Evolutionary conservation across 306 rosid genomes (phyloP).

Genomic region (Inga oerstediana): DNA sequence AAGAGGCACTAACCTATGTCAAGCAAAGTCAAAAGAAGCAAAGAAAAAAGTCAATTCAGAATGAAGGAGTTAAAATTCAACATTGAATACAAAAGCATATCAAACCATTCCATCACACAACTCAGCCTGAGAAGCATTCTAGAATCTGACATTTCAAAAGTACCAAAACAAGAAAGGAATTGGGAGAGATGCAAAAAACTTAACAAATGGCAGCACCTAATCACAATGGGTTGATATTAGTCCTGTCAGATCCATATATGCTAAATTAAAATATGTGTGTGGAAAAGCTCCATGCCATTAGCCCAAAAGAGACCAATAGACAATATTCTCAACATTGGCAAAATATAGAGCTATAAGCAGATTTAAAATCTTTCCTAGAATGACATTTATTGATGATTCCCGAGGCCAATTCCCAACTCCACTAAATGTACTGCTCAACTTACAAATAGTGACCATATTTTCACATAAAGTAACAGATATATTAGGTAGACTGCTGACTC

Average conservation of each 20-base stretch:
- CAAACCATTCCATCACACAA: slow-evolving; percentile 18
- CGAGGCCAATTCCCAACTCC: neutral
- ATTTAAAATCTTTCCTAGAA: neutral
- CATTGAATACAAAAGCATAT: slow-evolving; percentile 14
- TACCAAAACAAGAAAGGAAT: neutral
- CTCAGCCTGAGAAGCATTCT: slow-evolving; percentile 16
- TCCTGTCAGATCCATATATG: slow-evolving; percentile 22
- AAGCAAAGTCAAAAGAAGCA: slow-evolving; percentile 47
- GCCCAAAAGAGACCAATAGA: neutral
- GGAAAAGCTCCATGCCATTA: neutral
- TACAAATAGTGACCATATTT: neutral
- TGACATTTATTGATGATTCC: neutral
- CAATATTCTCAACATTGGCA: neutral
- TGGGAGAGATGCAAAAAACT: neutral
- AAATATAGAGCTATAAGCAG: slow-evolving; percentile 1
- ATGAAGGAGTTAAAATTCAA: slow-evolving; percentile 5
- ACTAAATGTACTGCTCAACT: neutral
- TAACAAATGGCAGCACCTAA: slow-evolving; percentile 15
- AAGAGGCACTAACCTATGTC: slow-evolving; percentile 85
- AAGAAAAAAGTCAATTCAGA: slow-evolving; percentile 27
- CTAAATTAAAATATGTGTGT: neutral
- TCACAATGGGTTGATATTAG: slow-evolving; percentile 5
- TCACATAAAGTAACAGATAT: neutral
- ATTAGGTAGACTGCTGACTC: neutral
- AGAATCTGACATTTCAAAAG: neutral